Evolutionary conservation across 371 early-diverging fungal genomes (phyloP).

Genomic region (Haplosporangium sp.): DNA sequence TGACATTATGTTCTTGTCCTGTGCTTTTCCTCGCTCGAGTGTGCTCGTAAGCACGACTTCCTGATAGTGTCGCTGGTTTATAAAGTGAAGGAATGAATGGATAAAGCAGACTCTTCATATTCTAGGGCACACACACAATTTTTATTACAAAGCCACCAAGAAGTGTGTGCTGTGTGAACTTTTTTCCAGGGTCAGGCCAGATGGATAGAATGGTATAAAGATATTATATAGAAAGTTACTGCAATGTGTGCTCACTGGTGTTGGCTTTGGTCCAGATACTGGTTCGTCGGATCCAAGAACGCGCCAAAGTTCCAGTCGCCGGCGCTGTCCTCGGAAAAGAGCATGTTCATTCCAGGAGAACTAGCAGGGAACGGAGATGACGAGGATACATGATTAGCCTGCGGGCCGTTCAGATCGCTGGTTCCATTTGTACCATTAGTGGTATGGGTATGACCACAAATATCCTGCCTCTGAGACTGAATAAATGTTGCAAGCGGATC

Average conservation of each 20-base stretch:
- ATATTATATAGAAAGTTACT: background rate
- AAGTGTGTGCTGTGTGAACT: too few relatives aligned
- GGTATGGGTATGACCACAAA: background rate
- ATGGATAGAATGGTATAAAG: background rate
- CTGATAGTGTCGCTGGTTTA: too few relatives aligned
- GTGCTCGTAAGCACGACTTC: background rate
- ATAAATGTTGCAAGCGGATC: constrained; percentile 27
- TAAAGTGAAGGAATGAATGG: too few relatives aligned
- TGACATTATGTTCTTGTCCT: constrained; percentile 15
- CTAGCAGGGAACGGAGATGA: constrained; percentile 18
- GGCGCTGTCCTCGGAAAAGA: constrained; percentile 28
- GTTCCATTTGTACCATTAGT: background rate
- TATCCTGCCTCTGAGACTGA: background rate
- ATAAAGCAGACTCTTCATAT: too few relatives aligned
- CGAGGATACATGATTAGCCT: background rate
- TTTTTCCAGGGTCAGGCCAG: background rate
- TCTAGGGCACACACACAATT: too few relatives aligned
- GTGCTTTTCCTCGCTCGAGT: background rate
- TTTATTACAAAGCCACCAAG: too few relatives aligned
- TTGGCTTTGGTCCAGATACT: constrained; percentile 19
- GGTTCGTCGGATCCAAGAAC: constrained; percentile 22
- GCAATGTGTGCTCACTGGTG: background rate
- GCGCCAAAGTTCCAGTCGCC: constrained; percentile 35
- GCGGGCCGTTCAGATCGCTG: background rate
- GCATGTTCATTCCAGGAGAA: constrained; percentile 26